These are phyloP conservation scores for Echium plantagineum DNA, from an alignment of 257 asterid genomes.

Conservation along the genomic window DNA sequence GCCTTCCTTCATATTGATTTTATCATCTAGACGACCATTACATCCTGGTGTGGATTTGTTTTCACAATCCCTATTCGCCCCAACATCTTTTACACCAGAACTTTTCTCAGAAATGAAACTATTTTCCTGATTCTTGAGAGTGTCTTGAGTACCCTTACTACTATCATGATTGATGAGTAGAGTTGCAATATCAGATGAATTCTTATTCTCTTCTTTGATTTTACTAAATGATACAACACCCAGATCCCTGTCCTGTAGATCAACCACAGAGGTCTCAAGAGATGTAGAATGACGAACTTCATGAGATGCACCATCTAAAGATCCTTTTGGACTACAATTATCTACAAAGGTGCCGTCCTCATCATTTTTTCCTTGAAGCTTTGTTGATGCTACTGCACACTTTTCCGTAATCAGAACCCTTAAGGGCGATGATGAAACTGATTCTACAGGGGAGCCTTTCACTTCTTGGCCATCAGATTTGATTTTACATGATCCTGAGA, in stretches of 20 bases:
- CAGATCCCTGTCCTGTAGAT: constrained; percentile 17
- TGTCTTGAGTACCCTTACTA: constrained; percentile 28
- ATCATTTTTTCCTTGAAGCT: constrained; percentile 24
- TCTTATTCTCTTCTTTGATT: constrained; percentile 14
- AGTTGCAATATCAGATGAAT: constrained; percentile 17
- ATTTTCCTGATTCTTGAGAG: constrained; percentile 27
- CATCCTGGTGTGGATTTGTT: constrained; percentile 26
- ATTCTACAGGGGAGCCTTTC: constrained; percentile 90
- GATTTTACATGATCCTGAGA: constrained; percentile 59
- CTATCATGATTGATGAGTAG: constrained; percentile 9
- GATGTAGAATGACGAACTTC: constrained; percentile 22
- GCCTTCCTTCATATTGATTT: constrained; percentile 37
- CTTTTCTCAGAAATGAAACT: constrained; percentile 35
- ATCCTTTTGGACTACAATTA: constrained; percentile 37
- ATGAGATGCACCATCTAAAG: constrained; percentile 25
- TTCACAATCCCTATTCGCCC: constrained; percentile 37
- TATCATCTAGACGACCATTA: constrained; percentile 25
- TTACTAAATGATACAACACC: constrained; percentile 12
- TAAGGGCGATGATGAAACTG: constrained; percentile 92
- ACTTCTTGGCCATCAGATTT: constrained; percentile 50
- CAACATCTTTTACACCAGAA: constrained; percentile 35
- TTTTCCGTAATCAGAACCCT: constrained; percentile 36
- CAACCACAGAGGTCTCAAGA: constrained; percentile 21
- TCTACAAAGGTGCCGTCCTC: constrained; percentile 32
- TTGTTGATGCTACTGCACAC: constrained; percentile 30